These are phyloP conservation scores for Torrubiella hemipterigena DNA, from an alignment of 2,329 filamentous ascomycete species.

Conservation along the genomic window DNA sequence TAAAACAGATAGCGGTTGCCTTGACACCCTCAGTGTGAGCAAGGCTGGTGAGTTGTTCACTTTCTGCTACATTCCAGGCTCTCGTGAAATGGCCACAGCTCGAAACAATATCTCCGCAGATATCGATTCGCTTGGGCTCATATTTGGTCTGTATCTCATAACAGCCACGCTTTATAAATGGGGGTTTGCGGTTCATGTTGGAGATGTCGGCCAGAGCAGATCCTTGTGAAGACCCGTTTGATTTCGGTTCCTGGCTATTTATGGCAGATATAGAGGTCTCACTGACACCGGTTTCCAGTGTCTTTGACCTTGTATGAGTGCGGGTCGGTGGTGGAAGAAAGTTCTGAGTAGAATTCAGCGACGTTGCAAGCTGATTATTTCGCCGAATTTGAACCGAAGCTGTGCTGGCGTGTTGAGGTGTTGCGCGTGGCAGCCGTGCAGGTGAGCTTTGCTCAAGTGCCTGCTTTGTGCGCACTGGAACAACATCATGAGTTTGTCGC, in stretches of 20 bases:
- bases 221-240: conserved; percentile 18
- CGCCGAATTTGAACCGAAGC: no score
- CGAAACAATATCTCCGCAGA: conserved; percentile 79
- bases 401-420: conserved; percentile 8
- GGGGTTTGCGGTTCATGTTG: conserved; percentile 72
- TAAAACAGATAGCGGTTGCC: conserved; percentile 72
- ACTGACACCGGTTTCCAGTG: conserved; percentile 25
- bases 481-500: conserved; percentile 21
- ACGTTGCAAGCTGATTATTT: no score
- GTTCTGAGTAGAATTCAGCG: conserved; percentile 16
- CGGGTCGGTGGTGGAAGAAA: conserved; percentile 17
- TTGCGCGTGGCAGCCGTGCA: conserved; percentile 29
- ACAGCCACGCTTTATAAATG: conserved; percentile 59
- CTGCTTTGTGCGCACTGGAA: conserved; percentile 14
- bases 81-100: conserved; percentile 78
- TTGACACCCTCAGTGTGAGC: conserved; percentile 77
- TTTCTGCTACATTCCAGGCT: conserved; percentile 76
- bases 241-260: conserved; percentile 12
- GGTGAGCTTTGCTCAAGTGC: conserved; percentile 23
- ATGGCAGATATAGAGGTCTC: conserved; percentile 6
- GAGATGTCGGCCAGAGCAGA: conserved; percentile 75
- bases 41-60: conserved; percentile 69
- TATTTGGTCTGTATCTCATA: conserved; percentile 74
- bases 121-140: conserved; percentile 74
- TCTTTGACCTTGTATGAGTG: conserved; percentile 18